Evolutionary conservation across 2,329 filamentous ascomycete genomes (phyloP).

Genomic region (Claviceps sp.): DNA sequence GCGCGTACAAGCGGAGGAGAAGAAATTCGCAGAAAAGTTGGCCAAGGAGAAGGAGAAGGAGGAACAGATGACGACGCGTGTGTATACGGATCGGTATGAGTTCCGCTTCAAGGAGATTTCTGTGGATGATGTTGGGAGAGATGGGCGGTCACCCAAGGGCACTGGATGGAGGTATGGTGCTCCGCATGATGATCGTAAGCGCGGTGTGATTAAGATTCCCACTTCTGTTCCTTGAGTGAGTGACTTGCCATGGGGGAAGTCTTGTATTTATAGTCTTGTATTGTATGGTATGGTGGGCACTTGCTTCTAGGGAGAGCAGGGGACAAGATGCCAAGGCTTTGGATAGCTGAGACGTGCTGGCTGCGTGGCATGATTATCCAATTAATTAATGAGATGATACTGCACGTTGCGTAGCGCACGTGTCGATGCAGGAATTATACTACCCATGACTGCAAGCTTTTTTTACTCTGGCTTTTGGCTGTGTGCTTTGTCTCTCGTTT

Average conservation of each 20-base stretch:
- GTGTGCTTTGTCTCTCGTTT: no score
- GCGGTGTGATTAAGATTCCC: slow-evolving; percentile 54
- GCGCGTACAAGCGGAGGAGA: slow-evolving; percentile 30
- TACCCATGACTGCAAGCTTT: no score
- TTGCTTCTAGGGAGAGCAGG: no score
- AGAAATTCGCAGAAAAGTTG: slow-evolving; percentile 21
- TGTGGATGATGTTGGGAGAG: slow-evolving; percentile 40
- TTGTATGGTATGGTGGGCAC: not conserved
- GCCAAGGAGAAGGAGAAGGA: slow-evolving; percentile 21
- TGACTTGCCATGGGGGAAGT: no score
- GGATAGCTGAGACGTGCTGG: no score
- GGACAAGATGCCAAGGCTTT: no score
- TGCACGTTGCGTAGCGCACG: no score
- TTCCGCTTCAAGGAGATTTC: slow-evolving; percentile 50
- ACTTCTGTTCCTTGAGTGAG: slow-evolving; percentile 39
- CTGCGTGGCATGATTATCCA: no score
- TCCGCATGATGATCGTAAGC: slow-evolving; percentile 48
- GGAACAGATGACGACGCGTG: slow-evolving; percentile 27
- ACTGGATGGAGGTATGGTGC: slow-evolving; percentile 52
- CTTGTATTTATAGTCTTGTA: not conserved
- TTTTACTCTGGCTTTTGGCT: no score
- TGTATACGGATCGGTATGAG: slow-evolving; percentile 42
- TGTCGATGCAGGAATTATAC: no score
- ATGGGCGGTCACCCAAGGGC: slow-evolving; percentile 36
- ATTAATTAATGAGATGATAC: no score